These are phyloP conservation scores for Lasiodiplodia sp. DNA, from an alignment of 2,329 filamentous ascomycete genomes.

Conservation along the genomic window DNA sequence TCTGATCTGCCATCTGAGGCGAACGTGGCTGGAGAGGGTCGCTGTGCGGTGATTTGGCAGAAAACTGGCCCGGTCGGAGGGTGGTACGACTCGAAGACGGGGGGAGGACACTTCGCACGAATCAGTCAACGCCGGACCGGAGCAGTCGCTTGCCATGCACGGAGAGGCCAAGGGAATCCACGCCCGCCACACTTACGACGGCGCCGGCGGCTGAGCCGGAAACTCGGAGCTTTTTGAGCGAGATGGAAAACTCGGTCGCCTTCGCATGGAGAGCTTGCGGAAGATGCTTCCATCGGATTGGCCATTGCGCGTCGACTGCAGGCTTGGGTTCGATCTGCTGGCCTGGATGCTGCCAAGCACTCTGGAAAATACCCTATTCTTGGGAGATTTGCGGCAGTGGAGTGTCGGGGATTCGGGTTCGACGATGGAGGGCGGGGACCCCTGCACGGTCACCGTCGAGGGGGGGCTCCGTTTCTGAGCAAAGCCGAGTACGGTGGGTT, in stretches of 20 bases:
- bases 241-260: conserved; percentile 36
- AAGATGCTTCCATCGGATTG: conserved; percentile 39
- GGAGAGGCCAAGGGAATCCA: background rate
- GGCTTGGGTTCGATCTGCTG: conserved; percentile 33
- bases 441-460: background rate
- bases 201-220: conserved; percentile 35
- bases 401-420: conserved; percentile 11
- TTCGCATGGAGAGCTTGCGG: conserved; percentile 39
- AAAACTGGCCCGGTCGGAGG: background rate
- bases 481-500: conserved; percentile 1
- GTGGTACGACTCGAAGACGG: conserved; percentile 15
- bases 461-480: background rate
- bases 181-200: conserved; percentile 14
- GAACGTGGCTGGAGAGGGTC: background rate
- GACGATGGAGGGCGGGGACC: background rate
- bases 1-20: conserved; percentile 15
- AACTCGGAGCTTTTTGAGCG: conserved; percentile 40
- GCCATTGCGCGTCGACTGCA: conserved; percentile 31
- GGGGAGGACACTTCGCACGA: conserved; percentile 15
- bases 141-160: background rate
- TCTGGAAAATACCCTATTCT: conserved; percentile 35
- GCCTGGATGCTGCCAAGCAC: conserved; percentile 29
- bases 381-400: conserved; percentile 27
- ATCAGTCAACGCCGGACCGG: conserved; percentile 5
- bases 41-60: conserved; percentile 6